Evolutionary conservation across 2,329 filamentous ascomycete species (phyloP), one percentile per base, ranked within the genome.

Genomic region (Penicillium capsulatum): DNA sequence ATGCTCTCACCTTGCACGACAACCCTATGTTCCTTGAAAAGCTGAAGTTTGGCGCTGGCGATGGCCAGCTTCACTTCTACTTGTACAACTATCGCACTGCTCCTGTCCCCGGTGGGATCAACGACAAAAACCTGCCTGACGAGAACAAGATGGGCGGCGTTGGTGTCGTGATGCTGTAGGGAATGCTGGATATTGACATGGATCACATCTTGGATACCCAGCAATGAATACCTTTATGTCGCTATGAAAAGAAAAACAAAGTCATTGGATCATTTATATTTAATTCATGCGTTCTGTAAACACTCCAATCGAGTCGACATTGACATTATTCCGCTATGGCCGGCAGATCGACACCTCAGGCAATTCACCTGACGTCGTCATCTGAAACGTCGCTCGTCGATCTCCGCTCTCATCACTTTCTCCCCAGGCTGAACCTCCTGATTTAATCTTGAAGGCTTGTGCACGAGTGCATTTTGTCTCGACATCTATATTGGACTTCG

Each of bases 21-120:
- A 98, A 98, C 65, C 84, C 81, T 1, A 76, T 97, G 14, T 97
- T 98, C 77, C 75, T 98, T 4, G 83, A 91, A 61, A 77, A 96
- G 53, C 87, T 96, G 60, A 94, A 94, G 66, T 98, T 96, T 58
- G 92, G 91, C 31, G 83, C 85, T 4, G 92, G 92, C 20, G 92
- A 98, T 63, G 92, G 92, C 32, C 88, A 92, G 64, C 74, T 98
- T 55, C 89, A 98, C 67, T 98, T 90, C 70, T 98, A 98, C 66
- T 74, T 98, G 20, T 98, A 94, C 76, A 98, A 98, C 69, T 98
- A 96, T 73, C 81, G 88, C 41, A 86, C 88, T 9, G 82, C 86
- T 44, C 81, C 83, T n/a, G 84, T 98, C 57, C 72, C 80, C 1
- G 90, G 92, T 34, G 92, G 92, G 15, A 81, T 97, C 30, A 82